Evolutionary conservation across 371 early-diverging fungal genomes (phyloP), one percentile per base, ranked within the genome.

Genomic region (Zychaea mexicana): DNA sequence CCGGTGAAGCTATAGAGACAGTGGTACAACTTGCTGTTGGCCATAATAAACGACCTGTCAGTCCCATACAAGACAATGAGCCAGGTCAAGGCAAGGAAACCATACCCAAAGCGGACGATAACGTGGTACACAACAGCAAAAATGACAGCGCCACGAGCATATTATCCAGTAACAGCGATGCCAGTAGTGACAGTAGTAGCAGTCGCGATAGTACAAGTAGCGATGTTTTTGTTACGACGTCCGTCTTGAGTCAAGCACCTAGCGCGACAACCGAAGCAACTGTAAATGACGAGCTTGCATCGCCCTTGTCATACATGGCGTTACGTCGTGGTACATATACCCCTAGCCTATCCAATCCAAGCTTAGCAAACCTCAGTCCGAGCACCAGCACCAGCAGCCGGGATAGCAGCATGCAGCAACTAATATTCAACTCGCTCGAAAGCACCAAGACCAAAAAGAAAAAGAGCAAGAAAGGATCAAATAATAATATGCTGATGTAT

Each of bases 401-500:
- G 3, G 32, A 52, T 31, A 61, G 65, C 30, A 55, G 28, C 24
- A 42, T 24, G 30, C 56, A 62, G n/a, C 54, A 62, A 12, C 39
- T 38, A 19, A 36, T 65, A 4, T 32, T 65, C 0, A 22, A 52
- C 53, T 58, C 65, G 13, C 42, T 65, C 2, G 45, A 63, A 2
- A 45, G 47, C 12, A 26, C 30, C 42, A 52, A 38, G 33, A 24
- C 22, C 22, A 61, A 15, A 19, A 53, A 36, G 19, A 42, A 54
- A 33, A 65, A 59, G 24, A 58, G 21, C 21, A 73, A 73, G 24
- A 54, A 64, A 39, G 68, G 68, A 19, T 68, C 66, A 12, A 64
- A 56, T 47, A 70, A 62, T 10, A 73, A 32, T 71, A 73, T 19
- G 62, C 69, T 63, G 31, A 70, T 60, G 5, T 79, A 66, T 56